These are phyloP conservation scores for Oropetium thomaeum DNA, from an alignment of 176 grass and related monocot genomes.

Conservation along the genomic window DNA sequence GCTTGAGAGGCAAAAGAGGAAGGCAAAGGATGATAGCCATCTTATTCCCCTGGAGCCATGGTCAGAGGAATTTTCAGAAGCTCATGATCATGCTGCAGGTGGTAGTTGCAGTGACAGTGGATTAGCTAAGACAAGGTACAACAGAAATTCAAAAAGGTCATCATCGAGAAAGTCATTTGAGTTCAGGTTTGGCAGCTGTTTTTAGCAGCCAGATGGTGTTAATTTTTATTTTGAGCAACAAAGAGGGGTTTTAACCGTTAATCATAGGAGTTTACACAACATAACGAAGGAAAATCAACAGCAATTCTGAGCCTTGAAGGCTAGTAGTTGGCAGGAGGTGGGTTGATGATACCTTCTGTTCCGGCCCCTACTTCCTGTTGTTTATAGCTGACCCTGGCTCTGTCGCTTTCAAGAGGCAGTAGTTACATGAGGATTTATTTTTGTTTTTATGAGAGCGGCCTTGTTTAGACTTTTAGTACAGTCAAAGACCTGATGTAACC, in stretches of 20 bases:
- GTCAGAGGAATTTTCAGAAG: slow-evolving; percentile 77
- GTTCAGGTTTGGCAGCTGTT: slow-evolving; percentile 51
- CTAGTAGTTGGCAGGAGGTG: slow-evolving; percentile 29
- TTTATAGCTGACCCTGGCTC: slow-evolving; percentile 31
- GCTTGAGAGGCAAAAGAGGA: slow-evolving; percentile 75
- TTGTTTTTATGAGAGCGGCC: not conserved
- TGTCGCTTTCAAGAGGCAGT: slow-evolving; percentile 11
- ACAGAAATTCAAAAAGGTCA: slow-evolving; percentile 28
- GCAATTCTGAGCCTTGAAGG: not conserved
- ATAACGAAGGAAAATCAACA: slow-evolving; percentile 19
- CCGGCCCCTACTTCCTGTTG: slow-evolving; percentile 23
- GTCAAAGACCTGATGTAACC: slow-evolving; percentile 28
- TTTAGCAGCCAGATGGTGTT: slow-evolving; percentile 21
- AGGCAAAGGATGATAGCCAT: slow-evolving; percentile 89
- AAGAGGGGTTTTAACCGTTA: slow-evolving; percentile 17
- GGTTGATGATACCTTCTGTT: slow-evolving; percentile 18
- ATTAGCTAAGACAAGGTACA: slow-evolving; percentile 52
- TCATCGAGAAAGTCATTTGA: slow-evolving; percentile 30
- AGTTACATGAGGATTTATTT: slow-evolving; percentile 2
- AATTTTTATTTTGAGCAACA: slow-evolving; percentile 27
- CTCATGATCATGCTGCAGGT: slow-evolving; percentile 47
- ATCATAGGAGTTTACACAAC: slow-evolving; percentile 24
- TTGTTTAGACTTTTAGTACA: slow-evolving; percentile 15
- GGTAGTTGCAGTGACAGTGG: slow-evolving; percentile 90
- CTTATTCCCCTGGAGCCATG: slow-evolving; percentile 76